phyloP scores from a whole-genome alignment of 805 yeast genomes.

The Cephaloascus fragrans region DNA sequence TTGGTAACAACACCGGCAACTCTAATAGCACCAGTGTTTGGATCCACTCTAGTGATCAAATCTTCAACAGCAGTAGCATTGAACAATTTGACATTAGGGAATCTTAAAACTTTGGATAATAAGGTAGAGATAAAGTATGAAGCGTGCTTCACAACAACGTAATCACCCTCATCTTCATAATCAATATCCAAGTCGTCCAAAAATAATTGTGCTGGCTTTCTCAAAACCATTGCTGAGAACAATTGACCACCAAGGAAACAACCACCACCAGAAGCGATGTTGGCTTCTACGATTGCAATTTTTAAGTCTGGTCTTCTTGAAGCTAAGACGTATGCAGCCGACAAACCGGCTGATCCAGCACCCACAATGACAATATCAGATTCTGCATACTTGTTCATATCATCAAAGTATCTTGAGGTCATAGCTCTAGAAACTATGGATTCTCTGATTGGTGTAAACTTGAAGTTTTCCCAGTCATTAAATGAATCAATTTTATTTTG shows the following conservation, averaged over 20 bases:
- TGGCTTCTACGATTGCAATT: slow-evolving; percentile 64
- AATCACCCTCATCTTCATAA: slow-evolving; percentile 74
- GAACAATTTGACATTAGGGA: slow-evolving; percentile 69
- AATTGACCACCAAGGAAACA: slow-evolving; percentile 72
- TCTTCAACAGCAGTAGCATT: slow-evolving; percentile 79
- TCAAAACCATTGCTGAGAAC: slow-evolving; percentile 69
- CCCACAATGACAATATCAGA: slow-evolving; percentile 69
- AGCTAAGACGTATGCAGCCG: slow-evolving; percentile 68
- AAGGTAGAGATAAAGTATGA: slow-evolving; percentile 68
- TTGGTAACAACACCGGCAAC: slow-evolving; percentile 77
- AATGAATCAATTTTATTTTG: neutral
- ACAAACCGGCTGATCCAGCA: slow-evolving; percentile 69
- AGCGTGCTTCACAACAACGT: slow-evolving; percentile 73
- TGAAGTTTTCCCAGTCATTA: slow-evolving; percentile 57
- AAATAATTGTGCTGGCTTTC: slow-evolving; percentile 71
- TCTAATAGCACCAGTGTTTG: slow-evolving; percentile 43
- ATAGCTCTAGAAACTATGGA: slow-evolving; percentile 74
- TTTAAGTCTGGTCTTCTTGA: slow-evolving; percentile 68
- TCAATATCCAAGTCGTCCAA: slow-evolving; percentile 53
- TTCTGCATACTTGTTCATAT: slow-evolving; percentile 65
- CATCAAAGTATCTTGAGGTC: slow-evolving; percentile 67
- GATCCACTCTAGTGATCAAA: slow-evolving; percentile 60
- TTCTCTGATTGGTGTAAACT: slow-evolving; percentile 67
- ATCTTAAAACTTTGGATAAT: slow-evolving; percentile 54
- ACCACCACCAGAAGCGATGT: slow-evolving; percentile 76